Percentiles rank a stretch among this genome's conserved stretches.
phyloP scores from a whole-genome alignment of 1,284 basidiomycete genomes.

The Clitocybe nebularis region DNA sequence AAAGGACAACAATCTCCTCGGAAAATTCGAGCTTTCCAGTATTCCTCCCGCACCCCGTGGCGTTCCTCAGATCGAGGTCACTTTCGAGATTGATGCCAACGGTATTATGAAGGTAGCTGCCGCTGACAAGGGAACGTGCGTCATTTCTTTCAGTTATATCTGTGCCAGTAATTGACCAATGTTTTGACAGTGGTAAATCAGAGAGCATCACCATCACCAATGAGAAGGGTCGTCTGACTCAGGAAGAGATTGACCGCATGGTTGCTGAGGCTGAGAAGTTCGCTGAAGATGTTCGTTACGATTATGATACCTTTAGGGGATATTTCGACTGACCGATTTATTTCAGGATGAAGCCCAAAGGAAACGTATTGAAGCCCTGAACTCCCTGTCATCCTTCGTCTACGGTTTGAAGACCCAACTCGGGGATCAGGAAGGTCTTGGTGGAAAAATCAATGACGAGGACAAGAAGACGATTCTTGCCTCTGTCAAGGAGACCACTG shows the following conservation, averaged over 20 bases:
- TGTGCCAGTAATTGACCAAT: constrained; percentile 8
- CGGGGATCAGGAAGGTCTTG: constrained; percentile 83
- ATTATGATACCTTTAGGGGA: neutral
- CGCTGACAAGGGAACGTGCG: constrained; percentile 87
- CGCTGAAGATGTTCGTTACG: constrained; percentile 33
- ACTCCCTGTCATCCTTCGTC: constrained; percentile 73
- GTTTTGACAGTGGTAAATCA: constrained; percentile 64
- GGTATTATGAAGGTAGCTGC: constrained; percentile 90
- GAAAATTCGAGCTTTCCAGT: constrained; percentile 91
- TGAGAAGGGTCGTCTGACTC: constrained; percentile 79
- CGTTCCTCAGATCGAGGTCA: constrained; percentile 93
- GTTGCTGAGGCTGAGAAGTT: constrained; percentile 91
- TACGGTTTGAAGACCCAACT: constrained; percentile 87
- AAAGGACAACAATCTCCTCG: constrained; percentile 97
- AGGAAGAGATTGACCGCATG: constrained; percentile 92
- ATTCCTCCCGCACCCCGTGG: constrained; percentile 96
- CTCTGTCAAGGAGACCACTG: constrained; percentile 84
- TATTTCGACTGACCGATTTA: constrained; percentile 30
- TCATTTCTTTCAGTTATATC: constrained; percentile 17
- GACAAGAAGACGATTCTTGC: constrained; percentile 89
- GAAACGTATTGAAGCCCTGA: constrained; percentile 86
- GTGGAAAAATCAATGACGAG: constrained; percentile 81
- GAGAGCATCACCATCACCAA: constrained; percentile 89
- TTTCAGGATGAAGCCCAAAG: constrained; percentile 79
- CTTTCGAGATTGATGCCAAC: constrained; percentile 92